Evolutionary conservation across 257 asterid genomes (phyloP).

Genomic region (Nicotiana benthamiana): DNA sequence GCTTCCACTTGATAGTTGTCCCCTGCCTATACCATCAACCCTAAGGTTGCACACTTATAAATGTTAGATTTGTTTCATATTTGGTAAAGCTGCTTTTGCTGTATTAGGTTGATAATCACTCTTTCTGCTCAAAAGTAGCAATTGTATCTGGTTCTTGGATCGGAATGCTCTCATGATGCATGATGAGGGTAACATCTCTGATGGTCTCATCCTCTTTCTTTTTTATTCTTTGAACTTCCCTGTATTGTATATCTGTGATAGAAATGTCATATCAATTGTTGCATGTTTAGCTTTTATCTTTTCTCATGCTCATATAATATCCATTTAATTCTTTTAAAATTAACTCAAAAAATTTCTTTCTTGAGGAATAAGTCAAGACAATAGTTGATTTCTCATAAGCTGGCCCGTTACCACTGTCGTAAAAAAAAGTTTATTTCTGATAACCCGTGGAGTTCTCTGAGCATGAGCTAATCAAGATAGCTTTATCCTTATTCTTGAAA

Average conservation of each 20-base stretch:
- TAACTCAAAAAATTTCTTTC: neutral
- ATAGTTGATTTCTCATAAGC: neutral
- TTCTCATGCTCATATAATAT: neutral
- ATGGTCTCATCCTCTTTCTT: neutral
- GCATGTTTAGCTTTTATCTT: neutral
- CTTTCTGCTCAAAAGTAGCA: neutral
- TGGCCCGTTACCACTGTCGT: neutral
- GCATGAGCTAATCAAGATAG: neutral
- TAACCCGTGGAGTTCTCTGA: neutral
- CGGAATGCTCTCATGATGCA: neutral
- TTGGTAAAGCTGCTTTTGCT: neutral
- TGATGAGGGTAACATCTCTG: neutral
- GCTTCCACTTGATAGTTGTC: neutral
- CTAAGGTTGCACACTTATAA: neutral
- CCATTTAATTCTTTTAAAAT: neutral
- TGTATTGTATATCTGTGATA: neutral
- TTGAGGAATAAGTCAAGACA: neutral
- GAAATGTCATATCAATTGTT: neutral
- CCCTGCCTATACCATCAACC: neutral
- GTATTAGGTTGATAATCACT: neutral
- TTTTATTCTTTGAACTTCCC: neutral
- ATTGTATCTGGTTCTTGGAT: neutral
- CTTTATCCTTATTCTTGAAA: neutral
- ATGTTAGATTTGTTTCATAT: neutral
- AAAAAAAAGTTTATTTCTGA: neutral